Evolutionary conservation across 345 rosid genomes (phyloP).

Genomic region (Salix suchowensis): DNA sequence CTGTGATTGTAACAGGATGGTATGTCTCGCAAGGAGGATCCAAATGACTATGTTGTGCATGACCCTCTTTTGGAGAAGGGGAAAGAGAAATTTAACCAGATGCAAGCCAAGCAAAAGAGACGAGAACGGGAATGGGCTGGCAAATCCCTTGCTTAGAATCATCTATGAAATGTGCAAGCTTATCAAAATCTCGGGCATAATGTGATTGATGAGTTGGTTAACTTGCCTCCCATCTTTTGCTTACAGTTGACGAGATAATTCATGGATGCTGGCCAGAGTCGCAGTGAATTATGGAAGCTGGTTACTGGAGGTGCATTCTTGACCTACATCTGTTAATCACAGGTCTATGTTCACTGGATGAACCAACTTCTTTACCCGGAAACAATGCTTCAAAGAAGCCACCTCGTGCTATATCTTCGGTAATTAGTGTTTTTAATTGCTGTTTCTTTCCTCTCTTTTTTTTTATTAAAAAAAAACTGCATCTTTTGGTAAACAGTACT

Average conservation of each 20-base stretch:
- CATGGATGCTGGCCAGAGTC: neutral
- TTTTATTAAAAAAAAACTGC: too few species aligned
- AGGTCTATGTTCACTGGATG: neutral
- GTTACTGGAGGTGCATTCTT: neutral
- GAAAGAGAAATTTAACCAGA: conserved; percentile 86
- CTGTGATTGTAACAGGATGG: conserved; percentile 42
- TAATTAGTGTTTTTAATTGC: neutral
- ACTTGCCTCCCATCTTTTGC: neutral
- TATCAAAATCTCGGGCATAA: neutral
- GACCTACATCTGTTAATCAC: neutral
- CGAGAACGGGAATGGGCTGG: conserved; percentile 92
- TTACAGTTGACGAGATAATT: neutral
- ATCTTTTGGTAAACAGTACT: neutral
- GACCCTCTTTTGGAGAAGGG: conserved; percentile 96
- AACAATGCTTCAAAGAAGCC: neutral
- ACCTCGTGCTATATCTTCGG: neutral
- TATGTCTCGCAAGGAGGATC: conserved; percentile 79
- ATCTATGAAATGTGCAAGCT: neutral
- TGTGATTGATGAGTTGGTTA: conserved; percentile 6
- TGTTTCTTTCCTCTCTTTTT: neutral
- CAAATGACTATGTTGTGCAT: conserved; percentile 75
- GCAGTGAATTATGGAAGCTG: neutral
- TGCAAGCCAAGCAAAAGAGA: conserved; percentile 87
- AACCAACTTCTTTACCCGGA: neutral
- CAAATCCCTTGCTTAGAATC: conserved; percentile 58